Base-by-base conservation (phyloP, 805 yeast genomes). In the Sungouiozyma intestinalis region DNA sequence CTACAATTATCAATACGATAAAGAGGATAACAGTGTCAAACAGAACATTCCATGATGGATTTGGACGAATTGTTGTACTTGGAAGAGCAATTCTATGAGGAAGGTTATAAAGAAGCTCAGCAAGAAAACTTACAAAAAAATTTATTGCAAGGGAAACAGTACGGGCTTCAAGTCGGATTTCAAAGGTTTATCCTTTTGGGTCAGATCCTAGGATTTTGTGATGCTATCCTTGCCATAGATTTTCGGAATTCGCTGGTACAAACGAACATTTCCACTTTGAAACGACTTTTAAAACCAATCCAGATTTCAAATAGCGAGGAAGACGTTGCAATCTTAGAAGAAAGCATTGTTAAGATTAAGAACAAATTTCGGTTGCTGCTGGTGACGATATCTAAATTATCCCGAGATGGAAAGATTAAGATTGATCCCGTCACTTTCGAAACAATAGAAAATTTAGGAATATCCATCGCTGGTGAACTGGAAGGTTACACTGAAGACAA, bases 81-180 rank as follows among this genome's bases (percentile, higher is more conserved):
- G 20, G 94, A 85, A 38, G 59, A 57, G 38, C 57, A 71, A 40
- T 76, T 63, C 58, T 87, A 85, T 55, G 58, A 72, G 4, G 76
- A 76, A 45, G 96, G 97, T 1, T 82, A 62, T 55, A 52, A 63
- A 39, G 92, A 85, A 47, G 97, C 95, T 1, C 72, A 72, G 33
- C 60, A 64, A 3, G 81, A 74, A 40, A 82, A 86, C 0, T 64
- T 76, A 1, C 60, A 57, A 38, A 73, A 77, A 35, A 87, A 86
- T 38, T 68, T 63, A 40, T 48, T 68, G 2, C 96, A 87, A 56
- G 97, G 96, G 1, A 81, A 80, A 54, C 86, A 85, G 54, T 79
- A 77, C 49, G 97, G 97, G 0, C 69, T 78, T 35, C 92, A 82
- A 55, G 79, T 83, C 0, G 86, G 85, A 0, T 81, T 77, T 52